A percentile compares a stretch with the other conserved stretches of the same genome.
Conservation (phyloP, 164 flowering plant genomes). For the Nelumbo lutea region DNA sequence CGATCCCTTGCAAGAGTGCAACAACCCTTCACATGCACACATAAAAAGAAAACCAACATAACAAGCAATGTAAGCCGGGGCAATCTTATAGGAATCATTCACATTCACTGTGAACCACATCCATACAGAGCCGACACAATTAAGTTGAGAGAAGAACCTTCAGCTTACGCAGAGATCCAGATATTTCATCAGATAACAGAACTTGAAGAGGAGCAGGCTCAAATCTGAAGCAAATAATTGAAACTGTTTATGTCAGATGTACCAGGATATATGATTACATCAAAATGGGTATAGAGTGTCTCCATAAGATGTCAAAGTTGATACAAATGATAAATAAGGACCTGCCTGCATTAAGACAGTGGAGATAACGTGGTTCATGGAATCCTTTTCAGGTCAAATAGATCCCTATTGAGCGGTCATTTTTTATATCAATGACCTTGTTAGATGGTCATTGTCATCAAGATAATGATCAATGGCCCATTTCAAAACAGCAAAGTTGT, state of each 20-base stretch:
- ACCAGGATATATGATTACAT: neutral
- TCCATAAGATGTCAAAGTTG: neutral
- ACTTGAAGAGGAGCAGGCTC: constrained; percentile 89
- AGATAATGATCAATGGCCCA: too few relatives aligned
- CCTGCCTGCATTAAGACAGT: neutral
- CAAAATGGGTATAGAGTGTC: neutral
- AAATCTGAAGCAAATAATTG: constrained; percentile 45
- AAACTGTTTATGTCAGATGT: neutral
- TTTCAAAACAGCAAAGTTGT: too few relatives aligned
- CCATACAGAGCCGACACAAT: neutral
- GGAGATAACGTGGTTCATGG: neutral
- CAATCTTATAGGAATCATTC: neutral
- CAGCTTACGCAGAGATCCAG: constrained; percentile 85
- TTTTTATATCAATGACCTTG: too few relatives aligned
- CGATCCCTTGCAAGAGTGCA: constrained; percentile 89
- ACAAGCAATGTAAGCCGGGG: neutral
- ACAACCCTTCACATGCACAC: constrained; percentile 60
- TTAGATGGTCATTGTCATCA: too few relatives aligned
- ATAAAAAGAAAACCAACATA: constrained; percentile 2
- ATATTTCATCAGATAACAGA: constrained; percentile 78
- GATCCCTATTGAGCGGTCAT: too few relatives aligned
- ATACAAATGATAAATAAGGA: neutral
- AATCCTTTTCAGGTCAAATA: too few relatives aligned
- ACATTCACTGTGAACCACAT: neutral
- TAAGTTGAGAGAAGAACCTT: constrained; percentile 42